Percentiles rank a stretch among this genome's conserved stretches.
These are phyloP conservation scores for Ogataea methylovora DNA, from an alignment of 805 yeast species.

Conservation along the genomic window DNA sequence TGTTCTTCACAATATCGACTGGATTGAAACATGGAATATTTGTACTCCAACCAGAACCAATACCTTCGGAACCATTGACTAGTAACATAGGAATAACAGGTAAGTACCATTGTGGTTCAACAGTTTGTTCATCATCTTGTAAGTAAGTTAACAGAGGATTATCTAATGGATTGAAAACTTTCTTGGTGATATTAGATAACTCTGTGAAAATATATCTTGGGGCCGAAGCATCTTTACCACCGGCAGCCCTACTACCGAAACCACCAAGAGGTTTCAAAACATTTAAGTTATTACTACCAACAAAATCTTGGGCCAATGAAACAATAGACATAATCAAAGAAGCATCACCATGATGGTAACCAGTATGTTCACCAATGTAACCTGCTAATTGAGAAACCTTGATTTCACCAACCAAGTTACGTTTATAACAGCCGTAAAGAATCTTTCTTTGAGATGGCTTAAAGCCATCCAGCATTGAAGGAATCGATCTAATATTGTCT, in stretches of 20 bases:
- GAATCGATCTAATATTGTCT: constrained; percentile 91
- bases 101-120: constrained; percentile 92
- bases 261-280: constrained; percentile 86
- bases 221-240: constrained; percentile 99
- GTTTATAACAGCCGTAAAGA: constrained; percentile 77
- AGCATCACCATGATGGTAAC: constrained; percentile 92
- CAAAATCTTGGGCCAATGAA: constrained; percentile 90
- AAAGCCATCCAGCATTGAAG: constrained; percentile 88
- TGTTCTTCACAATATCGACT: constrained; percentile 65
- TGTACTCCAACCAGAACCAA: constrained; percentile 99
- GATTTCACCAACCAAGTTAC: constrained; percentile 67
- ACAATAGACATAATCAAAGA: constrained; percentile 85
- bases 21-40: constrained; percentile 90
- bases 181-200: constrained; percentile 65
- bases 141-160: constrained; percentile 69
- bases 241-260: constrained; percentile 92
- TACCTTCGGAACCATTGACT: constrained; percentile 96
- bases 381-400: constrained; percentile 91
- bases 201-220: constrained; percentile 94
- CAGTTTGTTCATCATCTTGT: constrained; percentile 88
- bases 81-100: constrained; percentile 94
- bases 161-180: constrained; percentile 72
- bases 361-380: constrained; percentile 80
- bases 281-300: constrained; percentile 87
- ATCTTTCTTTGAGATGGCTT: constrained; percentile 98